Evolutionary conservation across 768 basidiomycete species (phyloP).

Genomic region (Suillus subaureus): DNA sequence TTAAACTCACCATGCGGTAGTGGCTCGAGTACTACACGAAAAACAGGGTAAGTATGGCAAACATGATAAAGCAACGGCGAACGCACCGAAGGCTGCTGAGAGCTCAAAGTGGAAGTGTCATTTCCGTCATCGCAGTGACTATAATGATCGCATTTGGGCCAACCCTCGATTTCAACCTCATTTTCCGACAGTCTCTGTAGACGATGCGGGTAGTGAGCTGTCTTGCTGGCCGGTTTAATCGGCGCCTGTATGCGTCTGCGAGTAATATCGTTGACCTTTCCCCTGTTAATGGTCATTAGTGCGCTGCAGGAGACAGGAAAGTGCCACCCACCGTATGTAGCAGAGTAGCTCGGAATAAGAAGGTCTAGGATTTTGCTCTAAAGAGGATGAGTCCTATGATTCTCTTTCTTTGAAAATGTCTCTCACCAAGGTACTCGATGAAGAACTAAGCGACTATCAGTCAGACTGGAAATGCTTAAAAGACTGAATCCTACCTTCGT

Average conservation of each 20-base stretch:
- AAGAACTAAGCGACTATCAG: not conserved
- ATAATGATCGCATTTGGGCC: not conserved
- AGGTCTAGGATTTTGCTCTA: not conserved
- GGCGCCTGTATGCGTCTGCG: not conserved
- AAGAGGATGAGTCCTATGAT: not conserved
- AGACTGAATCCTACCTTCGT: conserved; percentile 20
- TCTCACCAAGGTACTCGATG: conserved; percentile 1
- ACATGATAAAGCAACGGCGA: not conserved
- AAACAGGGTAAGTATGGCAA: not conserved
- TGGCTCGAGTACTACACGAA: not conserved
- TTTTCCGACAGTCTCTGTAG: not conserved
- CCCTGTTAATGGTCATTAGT: not conserved
- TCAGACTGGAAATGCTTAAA: not conserved
- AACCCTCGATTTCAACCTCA: not conserved
- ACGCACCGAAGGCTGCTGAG: conserved; percentile 5
- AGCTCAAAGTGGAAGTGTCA: conserved; percentile 1
- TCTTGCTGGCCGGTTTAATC: not conserved
- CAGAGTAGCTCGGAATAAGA: conserved; percentile 1
- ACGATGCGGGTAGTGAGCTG: not conserved
- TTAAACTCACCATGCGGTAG: not conserved
- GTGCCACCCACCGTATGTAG: not conserved
- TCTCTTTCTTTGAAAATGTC: not conserved
- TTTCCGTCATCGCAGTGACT: not conserved
- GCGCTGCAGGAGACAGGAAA: not conserved
- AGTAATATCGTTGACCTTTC: not conserved